Base-by-base conservation (phyloP, 345 rosid genomes). In the Carallia brachiata region DNA sequence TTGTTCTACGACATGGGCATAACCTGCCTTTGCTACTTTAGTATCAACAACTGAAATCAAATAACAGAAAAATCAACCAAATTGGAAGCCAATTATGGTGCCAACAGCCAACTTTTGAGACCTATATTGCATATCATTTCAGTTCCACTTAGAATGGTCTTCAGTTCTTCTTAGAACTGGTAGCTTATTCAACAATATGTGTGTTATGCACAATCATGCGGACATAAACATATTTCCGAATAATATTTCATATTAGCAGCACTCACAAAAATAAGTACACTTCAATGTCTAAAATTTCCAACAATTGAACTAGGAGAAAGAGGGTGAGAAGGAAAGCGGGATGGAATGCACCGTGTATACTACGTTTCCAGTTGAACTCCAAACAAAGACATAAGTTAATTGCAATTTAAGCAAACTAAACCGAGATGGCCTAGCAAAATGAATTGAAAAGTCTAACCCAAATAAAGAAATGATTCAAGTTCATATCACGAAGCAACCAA, bases 281-380 rank as follows among this genome's bases (percentile, higher is more conserved):
- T 7, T 23, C 34, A 48, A 16, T 59, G 32, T 47, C 5, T n/a
- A 9, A 47, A 6, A 18, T 2, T 40, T 16, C 6, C 4, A 47
- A 60, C 30, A 48, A 39, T 15, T 1, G 19, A 13, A 50, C 52
- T 36, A 39, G 47, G 18, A 56, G 31, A 1, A 23, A 9, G 7
- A 8, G 6, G 1, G 16, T 10, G 50, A 10, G 34, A 50, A 5
- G 27, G 39, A 62, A 70, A 4, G 36, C 57, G n/a, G 60, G 7
- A 36, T 65, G 27, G 39, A 47, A 40, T 4, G 6, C 79, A 89
- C 98, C 96, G 86, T 52, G 67, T 16, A 84, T 86, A 87, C 65
- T 86, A 88, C 37, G 96, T 91, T 79, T 90, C 92, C 37, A 91
- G 90, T 78, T 90, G 97, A 77, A 91, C 84, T 62, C 92, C 97